Base-by-base conservation (phyloP, 805 yeast species). In the Ogataea paradorogensis region DNA sequence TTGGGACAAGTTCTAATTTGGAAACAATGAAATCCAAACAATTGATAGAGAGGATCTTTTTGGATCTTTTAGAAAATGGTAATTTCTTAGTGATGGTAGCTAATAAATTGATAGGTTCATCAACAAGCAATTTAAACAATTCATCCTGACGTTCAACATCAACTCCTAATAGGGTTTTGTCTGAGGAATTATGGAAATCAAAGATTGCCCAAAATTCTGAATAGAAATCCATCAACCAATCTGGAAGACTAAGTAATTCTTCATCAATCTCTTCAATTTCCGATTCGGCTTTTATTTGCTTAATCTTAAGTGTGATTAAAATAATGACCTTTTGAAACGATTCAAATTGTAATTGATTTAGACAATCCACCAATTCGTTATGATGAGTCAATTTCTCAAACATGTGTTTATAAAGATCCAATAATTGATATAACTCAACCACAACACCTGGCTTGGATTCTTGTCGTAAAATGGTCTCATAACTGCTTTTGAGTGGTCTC, bases 171-270 rank as follows among this genome's bases (percentile, higher is more conserved):
- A 80, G 55, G 3, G 72, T 64, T 5, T 58, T 58, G 7, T 66
- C 52, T 9, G 51, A 21, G 53, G 43, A 29, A 15, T 46, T 57
- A 35, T 63, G 63, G 25, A 63, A 58, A 20, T 77, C 79, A 45
- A 84, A 71, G 2, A 86, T 60, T 1, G 78, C 77, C 41, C 82
- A 67, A 21, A 84, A 66, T 11, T 78, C 82, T 0, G 76, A 65
- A 33, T 83, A 71, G 49, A 82, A 79, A n/a, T 77, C 82, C 34
- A 74, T 66, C 15, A 85, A 63, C 89, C 95, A 90, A 44, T 85
- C 95, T 0, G 97, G 96, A 4, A 95, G 80, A 45, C 82, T 76
- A 16, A 56, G 40, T 15, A 85, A 65, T 45, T 86, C 86, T 21
- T 71, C 72, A 36, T 66, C 58, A 13, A 71, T 45, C 27, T 59